Base-by-base conservation (phyloP, 768 basidiomycete species). In the Pulveroboletus sp. region DNA sequence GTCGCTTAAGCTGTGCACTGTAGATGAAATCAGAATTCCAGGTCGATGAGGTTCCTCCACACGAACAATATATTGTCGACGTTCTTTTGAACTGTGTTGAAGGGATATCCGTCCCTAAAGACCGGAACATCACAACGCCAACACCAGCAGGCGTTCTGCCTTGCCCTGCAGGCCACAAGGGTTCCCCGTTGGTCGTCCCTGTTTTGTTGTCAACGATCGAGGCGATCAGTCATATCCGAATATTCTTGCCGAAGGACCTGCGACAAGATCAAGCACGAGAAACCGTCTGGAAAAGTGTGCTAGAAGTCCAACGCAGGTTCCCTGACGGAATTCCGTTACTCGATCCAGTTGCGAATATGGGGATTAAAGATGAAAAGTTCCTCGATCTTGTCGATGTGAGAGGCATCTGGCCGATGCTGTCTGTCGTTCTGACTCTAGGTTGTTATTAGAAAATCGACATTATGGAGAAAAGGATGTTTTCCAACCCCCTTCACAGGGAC, bases 261-360 rank as follows among this genome's bases (percentile, higher is more conserved):
- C 81, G 93, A 23, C 79, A 80, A 43, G 78, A 86, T 24, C 75
- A 76, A 31, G 81, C 86, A 7, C 76, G 93, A 30, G 88, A 91
- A 54, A 91, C 87, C 2, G 80, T 81, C 2, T 93, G 90, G 85
- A 94, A 93, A 73, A 89, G 86, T 53, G 81, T 98, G 14, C 64
- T 85, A 27, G 95, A 98, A 65, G 90, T 96, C n/a, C 85, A 93
- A 51, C 79, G 85, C 48, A 79, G 94, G 42, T 93, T 93, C 71
- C 89, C 93, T 0, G 80, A 91, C 39, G 93, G 93, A 2, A 82
- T 97, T 47, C 73, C 88, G 0, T 70, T 94, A 8, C 75, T 99
- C 11, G 96, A 98, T 63, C 96, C 96, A 0, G 74, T 98, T 24
- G 78, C 89, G 61, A 92, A 97, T 64, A 93, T 98, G 93, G 85